These are phyloP conservation scores for Plenodomus tracheiphilus DNA, from an alignment of 2,329 filamentous ascomycete species.

Conservation along the genomic window DNA sequence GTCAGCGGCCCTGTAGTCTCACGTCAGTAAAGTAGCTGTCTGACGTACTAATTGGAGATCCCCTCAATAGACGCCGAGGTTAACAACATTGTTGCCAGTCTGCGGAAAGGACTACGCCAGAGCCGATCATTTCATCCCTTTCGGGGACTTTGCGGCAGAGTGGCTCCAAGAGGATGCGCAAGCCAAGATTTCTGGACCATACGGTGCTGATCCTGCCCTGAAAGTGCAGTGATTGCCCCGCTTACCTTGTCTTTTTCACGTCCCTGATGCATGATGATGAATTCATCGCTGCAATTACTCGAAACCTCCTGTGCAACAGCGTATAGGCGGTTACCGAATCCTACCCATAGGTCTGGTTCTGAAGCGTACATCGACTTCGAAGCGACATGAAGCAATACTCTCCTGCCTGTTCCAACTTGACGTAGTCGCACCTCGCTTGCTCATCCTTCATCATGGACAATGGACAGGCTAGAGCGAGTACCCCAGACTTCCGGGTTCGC, in stretches of 20 bases:
- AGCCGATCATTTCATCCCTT: background rate
- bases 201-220: background rate
- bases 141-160: too few relatives aligned
- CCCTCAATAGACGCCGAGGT: background rate
- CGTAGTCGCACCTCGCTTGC: background rate
- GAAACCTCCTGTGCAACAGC: background rate
- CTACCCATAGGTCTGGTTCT: background rate
- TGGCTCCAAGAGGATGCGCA: too few relatives aligned
- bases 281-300: background rate
- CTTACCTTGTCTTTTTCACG: background rate
- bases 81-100: background rate
- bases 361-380: background rate
- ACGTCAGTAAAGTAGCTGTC: background rate
- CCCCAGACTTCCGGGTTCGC: background rate
- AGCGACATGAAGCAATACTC: background rate
- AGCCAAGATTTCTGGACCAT: too few relatives aligned
- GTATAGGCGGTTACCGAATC: background rate
- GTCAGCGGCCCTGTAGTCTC: background rate
- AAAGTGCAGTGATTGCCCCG: background rate
- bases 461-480: background rate
- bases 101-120: background rate
- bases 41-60: background rate
- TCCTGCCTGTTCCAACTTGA: background rate
- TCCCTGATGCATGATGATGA: background rate
- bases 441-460: background rate